Base-by-base conservation (phyloP, 192 early-diverging fungal species). In the Phlyctochytrium arcticum region DNA sequence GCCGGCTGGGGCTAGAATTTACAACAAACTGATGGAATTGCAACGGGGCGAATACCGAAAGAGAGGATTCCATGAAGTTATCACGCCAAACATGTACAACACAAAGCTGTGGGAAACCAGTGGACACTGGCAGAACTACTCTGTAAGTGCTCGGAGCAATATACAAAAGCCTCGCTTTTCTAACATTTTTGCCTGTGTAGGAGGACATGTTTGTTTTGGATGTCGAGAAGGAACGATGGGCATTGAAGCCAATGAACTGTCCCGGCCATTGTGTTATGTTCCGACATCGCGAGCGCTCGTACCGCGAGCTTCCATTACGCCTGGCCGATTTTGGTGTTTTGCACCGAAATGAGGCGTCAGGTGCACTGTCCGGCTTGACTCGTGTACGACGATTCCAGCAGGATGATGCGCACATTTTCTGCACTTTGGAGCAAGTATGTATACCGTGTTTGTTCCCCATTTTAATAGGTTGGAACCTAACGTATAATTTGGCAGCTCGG, bases 331-430 rank as follows among this genome's bases (percentile, higher is more conserved):
- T 99, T 75, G 95, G 96, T 70, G 95, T 98, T 36, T 79, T 99
- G 50, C 96, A 99, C 72, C 88, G 96, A 32, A 85, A 85, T 62
- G 77, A 81, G 65, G 89, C 90, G 32, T 94, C 93, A 15, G 96
- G 96, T 17, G 96, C 96, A 7, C 76, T 99, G 29, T 81, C 87
- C 32, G 96, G 96, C 19, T 83, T 98, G 60, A 99, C 96, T 17
- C 92, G 96, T 69, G 95, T 98, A 35, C 88, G 96, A 65, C 85
- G 96, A 57, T 99, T 99, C 89, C 94, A 96, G 73, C 96, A 99
- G 73, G 96, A 99, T 69, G 96, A 99, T 83, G 95, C 96, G 33
- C 96, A 99, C 67, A 96, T 99, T 62, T 99, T 99, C 80, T 98
- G 95, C 79, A 79, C 82, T 21, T 72, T 87, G 19, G 91, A 91